Evolutionary conservation across 768 basidiomycete genomes (phyloP), one percentile per base, ranked within the genome.

Genomic region (Hericium coralloides): DNA sequence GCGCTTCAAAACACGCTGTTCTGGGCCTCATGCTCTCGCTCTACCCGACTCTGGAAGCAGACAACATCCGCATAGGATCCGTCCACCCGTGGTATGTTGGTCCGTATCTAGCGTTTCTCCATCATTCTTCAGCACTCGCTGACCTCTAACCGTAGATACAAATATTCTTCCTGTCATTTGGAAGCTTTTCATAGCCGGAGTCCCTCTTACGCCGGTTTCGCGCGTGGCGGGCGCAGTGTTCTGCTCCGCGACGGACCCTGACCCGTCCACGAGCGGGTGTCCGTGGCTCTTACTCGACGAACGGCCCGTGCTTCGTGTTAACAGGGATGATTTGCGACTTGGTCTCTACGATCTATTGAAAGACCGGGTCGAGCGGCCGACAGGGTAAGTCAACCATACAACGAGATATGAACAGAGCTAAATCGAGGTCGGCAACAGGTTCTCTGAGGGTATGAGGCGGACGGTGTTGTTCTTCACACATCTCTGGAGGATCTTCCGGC

Each of bases 21-120:
- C 68, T 82, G 6, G 81, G 80, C 10, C 55, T 82, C 36, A 78
- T 81, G 77, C 73, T 79, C 17, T 72, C 78, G 12, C 66, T 83
- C 9, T 65, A 74, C 58, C 22, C 17, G 12, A 25, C 49, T 7
- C 49, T 23, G 20, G 26, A 50, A 1, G 12, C 22, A 9, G 20
- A 50, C 18, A 23, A 61, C 37, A 66, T 70, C 59, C 59, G 67
- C 12, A 20, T 68, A n/a, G 66, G 63, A 15, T 61, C 60, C 51
- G 57, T 71, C 12, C 68, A 68, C 50, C 70, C 70, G 0, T 70
- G 64, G 62, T 71, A 69, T 59, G 64, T 67, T 48, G 66, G 71
- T 70, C 23, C 15, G 49, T 49, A 38, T 4, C 20, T 52, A 38
- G 23, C 7, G 5, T n/a, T 3, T 17, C 12, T 9, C n/a, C 31